Evolutionary conservation across 352 stramenopile genomes (phyloP).

Genomic region (Pythium periplocum): DNA sequence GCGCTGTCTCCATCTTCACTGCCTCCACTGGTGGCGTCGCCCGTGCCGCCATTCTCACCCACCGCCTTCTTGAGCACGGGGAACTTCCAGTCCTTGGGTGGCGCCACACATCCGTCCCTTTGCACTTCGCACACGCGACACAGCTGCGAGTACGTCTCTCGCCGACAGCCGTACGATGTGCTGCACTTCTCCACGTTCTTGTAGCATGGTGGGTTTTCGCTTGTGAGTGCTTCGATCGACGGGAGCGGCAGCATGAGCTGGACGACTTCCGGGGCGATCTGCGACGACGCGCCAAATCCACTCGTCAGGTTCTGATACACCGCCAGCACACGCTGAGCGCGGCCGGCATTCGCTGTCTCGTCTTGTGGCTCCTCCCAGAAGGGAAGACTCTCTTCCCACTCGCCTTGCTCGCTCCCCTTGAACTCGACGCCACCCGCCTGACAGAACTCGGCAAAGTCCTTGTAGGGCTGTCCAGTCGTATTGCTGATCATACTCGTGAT

Average conservation of each 20-base stretch:
- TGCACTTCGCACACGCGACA: conserved; percentile 15
- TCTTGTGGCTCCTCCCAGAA: conserved; percentile 29
- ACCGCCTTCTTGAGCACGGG: conserved; percentile 14
- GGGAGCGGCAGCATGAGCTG: conserved; percentile 15
- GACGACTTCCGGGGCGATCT: conserved; percentile 10
- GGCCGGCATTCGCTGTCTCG: conserved; percentile 11
- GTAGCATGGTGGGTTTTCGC: conserved; percentile 27
- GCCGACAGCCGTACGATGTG: conserved; percentile 12
- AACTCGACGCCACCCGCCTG: conserved; percentile 21
- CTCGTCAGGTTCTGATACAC: conserved; percentile 15
- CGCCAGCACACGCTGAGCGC: conserved; percentile 17
- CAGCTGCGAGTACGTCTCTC: conserved; percentile 19
- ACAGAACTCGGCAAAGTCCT: conserved; percentile 25
- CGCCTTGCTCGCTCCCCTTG: conserved; percentile 6
- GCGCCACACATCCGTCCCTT: conserved; percentile 2
- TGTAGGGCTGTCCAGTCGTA: conserved; percentile 9
- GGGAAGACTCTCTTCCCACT: conserved; percentile 9
- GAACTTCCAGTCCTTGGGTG: conserved; percentile 11
- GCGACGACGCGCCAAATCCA: conserved; percentile 4
- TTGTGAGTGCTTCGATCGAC: conserved; percentile 12
- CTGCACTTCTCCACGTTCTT: conserved; percentile 17
- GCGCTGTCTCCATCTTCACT: not conserved
- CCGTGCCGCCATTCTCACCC: conserved; percentile 1
- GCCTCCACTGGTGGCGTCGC: not conserved
- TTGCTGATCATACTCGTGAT: conserved; percentile 26